These are phyloP conservation scores for Falciphora oryzae DNA, from an alignment of 2,329 filamentous ascomycete species.

Conservation along the genomic window DNA sequence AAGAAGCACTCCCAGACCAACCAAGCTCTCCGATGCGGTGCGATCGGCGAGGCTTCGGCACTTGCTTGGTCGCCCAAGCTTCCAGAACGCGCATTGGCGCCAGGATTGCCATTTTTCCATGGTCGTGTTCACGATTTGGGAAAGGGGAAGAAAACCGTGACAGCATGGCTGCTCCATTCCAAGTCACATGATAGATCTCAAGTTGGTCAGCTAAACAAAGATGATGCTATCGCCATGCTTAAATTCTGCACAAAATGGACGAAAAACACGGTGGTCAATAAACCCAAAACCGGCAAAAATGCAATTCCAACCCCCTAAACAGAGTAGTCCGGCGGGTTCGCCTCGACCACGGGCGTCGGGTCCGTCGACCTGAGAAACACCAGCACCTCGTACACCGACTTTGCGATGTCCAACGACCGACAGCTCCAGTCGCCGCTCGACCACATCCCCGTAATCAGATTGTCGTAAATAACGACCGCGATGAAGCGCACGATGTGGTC, in stretches of 20 bases:
- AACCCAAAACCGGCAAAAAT: neutral
- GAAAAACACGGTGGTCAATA: too few species aligned
- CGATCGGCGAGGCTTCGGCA: neutral
- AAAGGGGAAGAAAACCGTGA: too few species aligned
- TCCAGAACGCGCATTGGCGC: neutral
- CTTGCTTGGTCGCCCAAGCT: neutral
- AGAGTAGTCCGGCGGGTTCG: conserved; percentile 1
- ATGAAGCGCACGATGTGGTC: conserved; percentile 36
- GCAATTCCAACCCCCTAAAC: neutral
- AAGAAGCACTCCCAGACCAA: neutral
- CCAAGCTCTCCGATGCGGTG: too few species aligned
- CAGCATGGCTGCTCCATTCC: too few species aligned
- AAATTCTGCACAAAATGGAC: too few species aligned
- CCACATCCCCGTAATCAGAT: conserved; percentile 28
- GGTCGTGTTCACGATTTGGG: too few species aligned
- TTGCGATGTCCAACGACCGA: conserved; percentile 24
- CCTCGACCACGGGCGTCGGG: conserved; percentile 13
- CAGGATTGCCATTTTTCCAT: neutral
- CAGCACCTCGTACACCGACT: conserved; percentile 32
- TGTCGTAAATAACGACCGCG: conserved; percentile 28
- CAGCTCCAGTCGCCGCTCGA: conserved; percentile 26
- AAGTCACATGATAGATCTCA: too few species aligned
- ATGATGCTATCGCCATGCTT: too few species aligned
- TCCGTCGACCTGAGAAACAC: conserved; percentile 25
- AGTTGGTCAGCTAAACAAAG: too few species aligned